These are phyloP conservation scores for Ajuga chamaepitys DNA, from an alignment of 257 asterid species.

Conservation along the genomic window DNA sequence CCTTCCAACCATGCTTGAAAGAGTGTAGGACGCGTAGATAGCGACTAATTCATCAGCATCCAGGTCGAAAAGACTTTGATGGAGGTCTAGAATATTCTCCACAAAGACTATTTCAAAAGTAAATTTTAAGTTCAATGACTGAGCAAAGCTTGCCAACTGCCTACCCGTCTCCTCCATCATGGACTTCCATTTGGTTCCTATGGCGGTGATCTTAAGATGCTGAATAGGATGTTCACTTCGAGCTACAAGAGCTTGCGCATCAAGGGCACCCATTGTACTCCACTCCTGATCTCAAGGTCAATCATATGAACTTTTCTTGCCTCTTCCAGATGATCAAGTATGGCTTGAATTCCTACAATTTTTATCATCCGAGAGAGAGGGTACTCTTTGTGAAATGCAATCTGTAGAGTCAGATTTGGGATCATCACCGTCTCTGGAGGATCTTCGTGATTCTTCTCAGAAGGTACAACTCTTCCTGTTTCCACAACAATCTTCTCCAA, in stretches of 20 bases:
- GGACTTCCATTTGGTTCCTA: not conserved
- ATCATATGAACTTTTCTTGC: conserved; percentile 1
- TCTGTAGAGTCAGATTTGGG: not conserved
- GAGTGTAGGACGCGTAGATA: conserved; percentile 1
- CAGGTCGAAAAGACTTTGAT: not conserved
- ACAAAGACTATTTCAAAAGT: not conserved
- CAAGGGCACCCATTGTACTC: conserved; percentile 14
- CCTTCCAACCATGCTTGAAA: conserved; percentile 3
- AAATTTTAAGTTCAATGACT: conserved; percentile 8
- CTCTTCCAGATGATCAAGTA: not conserved
- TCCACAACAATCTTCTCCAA: conserved; percentile 13
- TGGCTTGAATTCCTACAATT: conserved; percentile 6
- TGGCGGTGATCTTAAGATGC: conserved; percentile 15
- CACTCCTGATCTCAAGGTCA: conserved; percentile 17
- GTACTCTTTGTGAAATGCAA: conserved; percentile 1
- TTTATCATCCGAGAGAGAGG: conserved; percentile 13
- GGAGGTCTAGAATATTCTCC: conserved; percentile 1
- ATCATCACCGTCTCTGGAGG: not conserved
- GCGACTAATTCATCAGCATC: not conserved
- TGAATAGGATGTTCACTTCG: not conserved
- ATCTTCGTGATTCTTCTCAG: not conserved
- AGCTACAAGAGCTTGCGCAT: conserved; percentile 14
- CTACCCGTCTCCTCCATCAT: conserved; percentile 10
- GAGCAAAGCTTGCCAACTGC: conserved; percentile 13
- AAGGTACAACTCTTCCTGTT: conserved; percentile 5